Percentiles rank a stretch among this genome's conserved stretches.
Evolutionary conservation across 495 filamentous ascomycete species (phyloP).

Genomic region (Elasticomyces elasticus): DNA sequence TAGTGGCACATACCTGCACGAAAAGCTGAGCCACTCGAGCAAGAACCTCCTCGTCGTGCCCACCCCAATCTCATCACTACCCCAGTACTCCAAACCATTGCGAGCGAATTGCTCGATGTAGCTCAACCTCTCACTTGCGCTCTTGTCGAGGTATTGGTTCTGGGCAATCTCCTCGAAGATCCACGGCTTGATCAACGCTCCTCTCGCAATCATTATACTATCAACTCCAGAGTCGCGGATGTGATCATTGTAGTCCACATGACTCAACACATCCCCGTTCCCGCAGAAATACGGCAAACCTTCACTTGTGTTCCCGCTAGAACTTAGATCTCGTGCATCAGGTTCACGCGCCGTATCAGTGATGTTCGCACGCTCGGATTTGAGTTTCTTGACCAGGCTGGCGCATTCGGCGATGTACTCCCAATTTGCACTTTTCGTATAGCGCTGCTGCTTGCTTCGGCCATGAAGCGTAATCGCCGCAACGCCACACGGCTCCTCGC

Average conservation of each 20-base stretch:
- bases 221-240: slow-evolving; percentile 69
- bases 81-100: slow-evolving; percentile 90
- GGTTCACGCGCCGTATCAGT: slow-evolving; percentile 68
- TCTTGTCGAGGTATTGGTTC: slow-evolving; percentile 91
- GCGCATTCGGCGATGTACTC: slow-evolving; percentile 83
- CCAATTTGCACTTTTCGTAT: slow-evolving; percentile 85
- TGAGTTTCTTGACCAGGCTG: slow-evolving; percentile 68
- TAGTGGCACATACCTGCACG: slow-evolving; percentile 78
- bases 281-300: slow-evolving; percentile 77
- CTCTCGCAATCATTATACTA: slow-evolving; percentile 81
- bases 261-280: slow-evolving; percentile 93
- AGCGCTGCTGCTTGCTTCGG: slow-evolving; percentile 84
- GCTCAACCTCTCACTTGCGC: slow-evolving; percentile 71
- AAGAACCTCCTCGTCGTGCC: slow-evolving; percentile 83
- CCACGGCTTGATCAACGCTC: slow-evolving; percentile 94
- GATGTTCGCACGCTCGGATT: slow-evolving; percentile 48
- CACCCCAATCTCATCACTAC: slow-evolving; percentile 83
- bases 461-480: slow-evolving; percentile 93
- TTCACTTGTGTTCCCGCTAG: slow-evolving; percentile 34
- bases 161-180: slow-evolving; percentile 90
- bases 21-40: slow-evolving; percentile 90
- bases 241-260: slow-evolving; percentile 74
- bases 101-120: slow-evolving; percentile 79
- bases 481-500: slow-evolving; percentile 63
- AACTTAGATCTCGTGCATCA: slow-evolving; percentile 47